Conservation (phyloP, 2,329 filamentous ascomycete genomes). For the Helotiales sp. region DNA sequence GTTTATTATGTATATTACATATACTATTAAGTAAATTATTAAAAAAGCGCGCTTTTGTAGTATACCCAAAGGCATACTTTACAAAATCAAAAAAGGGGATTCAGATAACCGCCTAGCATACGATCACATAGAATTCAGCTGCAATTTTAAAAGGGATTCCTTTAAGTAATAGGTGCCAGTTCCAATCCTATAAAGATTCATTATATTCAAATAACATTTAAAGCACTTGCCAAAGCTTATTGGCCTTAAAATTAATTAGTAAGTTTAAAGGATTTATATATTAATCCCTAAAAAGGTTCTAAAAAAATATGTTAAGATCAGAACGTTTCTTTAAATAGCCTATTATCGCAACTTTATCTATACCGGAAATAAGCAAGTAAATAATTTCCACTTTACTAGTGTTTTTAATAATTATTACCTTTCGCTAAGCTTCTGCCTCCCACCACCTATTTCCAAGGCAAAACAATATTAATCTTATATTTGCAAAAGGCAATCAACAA, state of each 20-base stretch:
- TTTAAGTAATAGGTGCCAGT: constrained; percentile 18
- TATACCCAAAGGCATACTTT: too few relatives aligned
- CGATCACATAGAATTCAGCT: constrained; percentile 24
- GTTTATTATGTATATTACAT: constrained; percentile 20
- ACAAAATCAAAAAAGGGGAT: too few relatives aligned
- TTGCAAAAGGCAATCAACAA: not conserved
- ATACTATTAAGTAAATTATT: too few relatives aligned
- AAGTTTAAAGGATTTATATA: too few relatives aligned
- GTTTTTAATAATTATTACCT: not conserved
- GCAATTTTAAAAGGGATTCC: constrained; percentile 25
- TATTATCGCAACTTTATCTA: not conserved
- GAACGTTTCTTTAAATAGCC: not conserved
- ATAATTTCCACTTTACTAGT: not conserved
- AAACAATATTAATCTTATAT: not conserved
- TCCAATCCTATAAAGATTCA: too few relatives aligned
- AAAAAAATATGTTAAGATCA: not conserved
- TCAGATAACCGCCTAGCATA: constrained; percentile 26
- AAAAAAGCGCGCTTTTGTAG: too few relatives aligned
- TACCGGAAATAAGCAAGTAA: too few relatives aligned
- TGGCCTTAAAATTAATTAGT: too few relatives aligned
- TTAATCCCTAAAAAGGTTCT: not conserved
- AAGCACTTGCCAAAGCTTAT: too few relatives aligned
- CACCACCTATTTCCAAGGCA: not conserved
- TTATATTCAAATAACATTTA: too few relatives aligned
- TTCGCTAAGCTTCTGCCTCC: not conserved